These are phyloP conservation scores for Pichia phayaonensis DNA, from an alignment of 805 yeast species.

Conservation along the genomic window DNA sequence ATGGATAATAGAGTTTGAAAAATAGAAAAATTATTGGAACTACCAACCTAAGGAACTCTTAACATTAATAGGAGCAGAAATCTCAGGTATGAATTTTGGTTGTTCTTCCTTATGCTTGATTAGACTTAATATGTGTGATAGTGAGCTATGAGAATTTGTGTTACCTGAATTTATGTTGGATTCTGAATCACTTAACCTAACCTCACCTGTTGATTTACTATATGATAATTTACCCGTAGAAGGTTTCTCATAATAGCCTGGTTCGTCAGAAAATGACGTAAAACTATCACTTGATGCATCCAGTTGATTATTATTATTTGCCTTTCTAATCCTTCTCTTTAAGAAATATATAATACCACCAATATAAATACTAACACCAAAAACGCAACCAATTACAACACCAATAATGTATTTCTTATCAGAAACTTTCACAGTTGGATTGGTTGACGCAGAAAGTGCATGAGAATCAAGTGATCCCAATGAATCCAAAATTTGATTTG, in stretches of 20 bases:
- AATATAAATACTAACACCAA: conserved; percentile 58
- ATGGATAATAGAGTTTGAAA: too few species aligned
- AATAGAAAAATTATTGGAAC: background rate
- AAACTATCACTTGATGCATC: background rate
- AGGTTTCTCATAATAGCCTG: background rate
- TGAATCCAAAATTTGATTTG: conserved; percentile 5
- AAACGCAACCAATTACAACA: conserved; percentile 73
- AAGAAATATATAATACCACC: conserved; percentile 8
- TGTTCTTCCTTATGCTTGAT: conserved; percentile 12
- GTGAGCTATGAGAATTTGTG: conserved; percentile 1
- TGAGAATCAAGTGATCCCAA: conserved; percentile 25
- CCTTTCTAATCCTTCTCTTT: conserved; percentile 7
- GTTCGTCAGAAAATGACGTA: background rate
- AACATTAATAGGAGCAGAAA: conserved; percentile 63
- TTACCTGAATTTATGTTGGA: background rate
- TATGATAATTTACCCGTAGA: conserved; percentile 1
- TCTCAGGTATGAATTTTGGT: conserved; percentile 33
- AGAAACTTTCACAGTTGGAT: conserved; percentile 4
- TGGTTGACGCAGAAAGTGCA: conserved; percentile 11
- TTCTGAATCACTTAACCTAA: conserved; percentile 7
- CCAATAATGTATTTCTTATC: conserved; percentile 50
- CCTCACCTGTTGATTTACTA: conserved; percentile 6
- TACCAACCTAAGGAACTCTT: conserved; percentile 70
- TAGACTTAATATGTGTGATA: conserved; percentile 11
- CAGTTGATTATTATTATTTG: background rate